phyloP scores from a whole-genome alignment of 306 rosid genomes.

The Rosa multiflora region DNA sequence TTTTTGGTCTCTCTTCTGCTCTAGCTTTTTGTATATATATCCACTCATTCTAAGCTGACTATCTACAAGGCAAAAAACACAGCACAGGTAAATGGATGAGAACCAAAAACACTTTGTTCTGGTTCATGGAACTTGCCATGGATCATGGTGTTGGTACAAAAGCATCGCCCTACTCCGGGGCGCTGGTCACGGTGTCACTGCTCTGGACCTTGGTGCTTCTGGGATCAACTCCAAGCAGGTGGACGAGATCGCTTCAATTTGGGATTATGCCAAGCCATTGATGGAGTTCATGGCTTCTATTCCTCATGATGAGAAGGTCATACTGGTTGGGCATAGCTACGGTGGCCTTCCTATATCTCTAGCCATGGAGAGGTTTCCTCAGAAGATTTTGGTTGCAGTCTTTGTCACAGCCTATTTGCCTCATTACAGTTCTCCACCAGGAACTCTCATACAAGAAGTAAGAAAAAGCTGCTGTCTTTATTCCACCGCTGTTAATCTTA shows the following conservation, averaged over 20 bases:
- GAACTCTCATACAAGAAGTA: slow-evolving; percentile 32
- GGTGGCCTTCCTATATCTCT: slow-evolving; percentile 42
- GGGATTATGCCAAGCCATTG: slow-evolving; percentile 39
- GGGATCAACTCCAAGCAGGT: slow-evolving; percentile 44
- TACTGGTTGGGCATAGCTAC: slow-evolving; percentile 53
- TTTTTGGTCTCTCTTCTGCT: not conserved
- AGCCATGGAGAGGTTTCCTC: slow-evolving; percentile 54
- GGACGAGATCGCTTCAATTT: slow-evolving; percentile 32
- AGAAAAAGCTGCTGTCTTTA: not conserved
- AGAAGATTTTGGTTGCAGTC: slow-evolving; percentile 38
- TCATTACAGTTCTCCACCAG: slow-evolving; percentile 21
- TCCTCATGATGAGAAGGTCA: slow-evolving; percentile 28
- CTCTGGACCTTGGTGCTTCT: slow-evolving; percentile 42
- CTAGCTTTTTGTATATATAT: not conserved
- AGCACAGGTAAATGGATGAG: not conserved
- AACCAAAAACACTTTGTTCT: slow-evolving; percentile 39
- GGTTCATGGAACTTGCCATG: slow-evolving; percentile 50
- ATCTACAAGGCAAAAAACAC: too few relatives aligned
- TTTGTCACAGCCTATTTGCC: slow-evolving; percentile 45
- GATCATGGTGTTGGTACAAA: slow-evolving; percentile 63
- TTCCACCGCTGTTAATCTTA: not conserved
- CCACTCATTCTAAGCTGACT: not conserved
- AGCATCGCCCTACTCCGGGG: slow-evolving; percentile 31
- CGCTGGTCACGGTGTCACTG: slow-evolving; percentile 39
- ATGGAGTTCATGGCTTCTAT: slow-evolving; percentile 36